These are phyloP conservation scores for Aspergillus saccharolyticus DNA, from an alignment of 495 filamentous ascomycete genomes.

Conservation along the genomic window DNA sequence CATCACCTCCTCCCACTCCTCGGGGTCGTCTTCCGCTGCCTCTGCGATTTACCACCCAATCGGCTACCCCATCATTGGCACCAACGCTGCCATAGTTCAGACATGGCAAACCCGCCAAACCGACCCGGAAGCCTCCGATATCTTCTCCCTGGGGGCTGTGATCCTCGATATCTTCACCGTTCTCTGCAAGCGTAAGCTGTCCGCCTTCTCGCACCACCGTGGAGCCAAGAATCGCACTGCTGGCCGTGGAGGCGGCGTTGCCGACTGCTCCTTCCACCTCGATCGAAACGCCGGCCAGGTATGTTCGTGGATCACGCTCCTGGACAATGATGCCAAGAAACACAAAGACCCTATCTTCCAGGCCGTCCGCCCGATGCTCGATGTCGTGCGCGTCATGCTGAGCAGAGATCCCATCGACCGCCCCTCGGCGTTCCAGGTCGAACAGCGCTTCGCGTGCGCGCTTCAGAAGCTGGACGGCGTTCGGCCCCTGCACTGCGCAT, in stretches of 20 bases:
- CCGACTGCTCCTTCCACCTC: slow-evolving; percentile 76
- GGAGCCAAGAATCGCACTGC: slow-evolving; percentile 61
- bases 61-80: slow-evolving; percentile 13
- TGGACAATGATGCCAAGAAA: slow-evolving; percentile 64
- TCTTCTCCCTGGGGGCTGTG: slow-evolving; percentile 42
- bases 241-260: slow-evolving; percentile 62
- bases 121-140: slow-evolving; percentile 30
- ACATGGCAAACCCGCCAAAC: slow-evolving; percentile 41
- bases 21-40: slow-evolving; percentile 19
- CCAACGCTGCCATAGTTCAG: slow-evolving; percentile 30
- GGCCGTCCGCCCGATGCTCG: slow-evolving; percentile 37
- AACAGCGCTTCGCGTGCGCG: slow-evolving; percentile 18
- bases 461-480: slow-evolving; percentile 18
- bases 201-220: slow-evolving; percentile 69
- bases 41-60: slow-evolving; percentile 15
- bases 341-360: slow-evolving; percentile 46
- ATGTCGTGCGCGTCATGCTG: slow-evolving; percentile 43
- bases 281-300: slow-evolving; percentile 67
- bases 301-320: slow-evolving; percentile 65
- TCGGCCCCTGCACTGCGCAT: slow-evolving; percentile 18
- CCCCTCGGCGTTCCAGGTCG: slow-evolving; percentile 33
- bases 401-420: slow-evolving; percentile 32
- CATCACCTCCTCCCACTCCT: slow-evolving; percentile 31
- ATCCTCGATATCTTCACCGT: slow-evolving; percentile 73
- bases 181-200: slow-evolving; percentile 65